Evolutionary conservation across 2,329 filamentous ascomycete species (phyloP).

Genomic region (Sarocladiaceae sp.): DNA sequence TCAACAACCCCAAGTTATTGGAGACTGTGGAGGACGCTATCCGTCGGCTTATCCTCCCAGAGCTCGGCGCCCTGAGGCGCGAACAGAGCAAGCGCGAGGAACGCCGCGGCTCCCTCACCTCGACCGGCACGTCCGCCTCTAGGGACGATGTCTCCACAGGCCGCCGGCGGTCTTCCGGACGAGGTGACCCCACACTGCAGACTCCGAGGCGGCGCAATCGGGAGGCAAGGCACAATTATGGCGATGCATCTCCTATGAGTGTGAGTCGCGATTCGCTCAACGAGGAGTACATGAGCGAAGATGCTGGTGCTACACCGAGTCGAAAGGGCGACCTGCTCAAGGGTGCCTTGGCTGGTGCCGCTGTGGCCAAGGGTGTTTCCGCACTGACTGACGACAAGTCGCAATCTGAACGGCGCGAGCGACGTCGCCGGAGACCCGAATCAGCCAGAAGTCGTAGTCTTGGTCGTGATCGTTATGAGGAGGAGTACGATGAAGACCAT

Average conservation of each 20-base stretch:
- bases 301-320: constrained; percentile 38
- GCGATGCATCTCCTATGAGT: constrained; percentile 44
- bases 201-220: constrained; percentile 43
- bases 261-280: constrained; percentile 43
- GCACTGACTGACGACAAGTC: constrained; percentile 32
- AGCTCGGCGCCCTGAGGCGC: constrained; percentile 85
- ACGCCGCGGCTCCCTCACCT: constrained; percentile 60
- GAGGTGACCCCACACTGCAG: constrained; percentile 42
- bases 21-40: constrained; percentile 94
- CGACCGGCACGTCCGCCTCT: constrained; percentile 51
- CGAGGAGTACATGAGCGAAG: constrained; percentile 26
- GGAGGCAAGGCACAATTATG: constrained; percentile 52
- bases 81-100: constrained; percentile 78
- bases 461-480: constrained; percentile 39
- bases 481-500: constrained; percentile 52
- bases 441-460: constrained; percentile 39
- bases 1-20: constrained; percentile 87
- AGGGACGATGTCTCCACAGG: constrained; percentile 55
- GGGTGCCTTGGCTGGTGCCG: constrained; percentile 41
- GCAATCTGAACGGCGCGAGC: constrained; percentile 42
- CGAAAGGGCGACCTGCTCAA: constrained; percentile 37
- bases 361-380: constrained; percentile 28
- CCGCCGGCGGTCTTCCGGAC: constrained; percentile 56
- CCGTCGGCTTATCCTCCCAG: constrained; percentile 81
- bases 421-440: constrained; percentile 49